Evolutionary conservation across 805 yeast genomes (phyloP), one percentile per base, ranked within the genome.

Genomic region (Brettanomyces nanus): DNA sequence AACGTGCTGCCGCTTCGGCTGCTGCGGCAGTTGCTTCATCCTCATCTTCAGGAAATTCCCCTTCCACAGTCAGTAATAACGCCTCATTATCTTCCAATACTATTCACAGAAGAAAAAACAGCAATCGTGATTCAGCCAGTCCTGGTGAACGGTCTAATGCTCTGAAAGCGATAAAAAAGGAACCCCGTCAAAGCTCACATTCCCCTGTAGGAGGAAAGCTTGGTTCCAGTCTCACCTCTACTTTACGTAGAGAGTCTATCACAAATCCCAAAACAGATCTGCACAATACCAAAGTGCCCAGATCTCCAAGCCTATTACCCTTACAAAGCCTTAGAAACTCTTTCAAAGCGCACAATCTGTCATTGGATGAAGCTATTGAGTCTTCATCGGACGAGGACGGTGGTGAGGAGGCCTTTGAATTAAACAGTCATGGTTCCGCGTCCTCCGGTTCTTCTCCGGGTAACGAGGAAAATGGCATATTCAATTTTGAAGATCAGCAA

Each of bases 201-300:
- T 23, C 26, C 11, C 26, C 26, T 7, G 26, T 23, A 23, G 11
- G 26, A 23, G 11, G 11, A 9, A n/a, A n/a, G n/a, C n/a, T n/a
- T n/a, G n/a, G n/a, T n/a, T n/a, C n/a, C n/a, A n/a, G n/a, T n/a
- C n/a, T n/a, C n/a, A 9, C 11, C 10, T 9, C 26, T 23, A 11
- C 26, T 11, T 33, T 25, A 14, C 56, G 79, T 46, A 59, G 80
- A 43, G 77, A 71, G 48, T 69, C 76, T 11, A 75, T 75, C 27
- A 69, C 77, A 17, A 68, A 64, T 47, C 55, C 65, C 21, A 54
- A 56, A 28, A 53, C 62, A 14, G 74, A 69, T 46, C 52, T 63
- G 37, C 78, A 73, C 53, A 63, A 61, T 45, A 48, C 68, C 19
- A 68, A 62, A 41, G 51, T 73, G 11, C 80, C 80, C 13, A 33